Percentiles rank a stretch among this genome's conserved stretches.
phyloP scores from a whole-genome alignment of 805 yeast genomes.

The Soucietia sequanensis region DNA sequence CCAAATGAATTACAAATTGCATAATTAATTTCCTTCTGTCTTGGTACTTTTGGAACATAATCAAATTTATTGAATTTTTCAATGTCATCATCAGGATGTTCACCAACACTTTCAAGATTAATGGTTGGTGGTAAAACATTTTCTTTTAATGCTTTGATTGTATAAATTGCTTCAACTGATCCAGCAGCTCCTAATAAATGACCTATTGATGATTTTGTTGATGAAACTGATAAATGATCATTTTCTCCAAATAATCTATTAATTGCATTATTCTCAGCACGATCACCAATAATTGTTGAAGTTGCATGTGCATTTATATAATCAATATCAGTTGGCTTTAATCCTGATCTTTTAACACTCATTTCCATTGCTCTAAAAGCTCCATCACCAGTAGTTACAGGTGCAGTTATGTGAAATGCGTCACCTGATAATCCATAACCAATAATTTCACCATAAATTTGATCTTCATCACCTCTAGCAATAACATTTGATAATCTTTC shows the following conservation, averaged over 20 bases:
- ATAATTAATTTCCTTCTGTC: conserved; percentile 39
- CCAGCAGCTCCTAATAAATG: conserved; percentile 97
- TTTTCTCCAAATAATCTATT: conserved; percentile 44
- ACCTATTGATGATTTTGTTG: conserved; percentile 91
- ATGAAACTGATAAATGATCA: conserved; percentile 54
- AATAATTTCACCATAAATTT: conserved; percentile 73
- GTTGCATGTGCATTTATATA: conserved; percentile 98
- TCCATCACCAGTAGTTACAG: conserved; percentile 78
- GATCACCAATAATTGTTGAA: conserved; percentile 84
- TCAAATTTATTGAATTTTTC: conserved; percentile 48
- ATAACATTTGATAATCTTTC: conserved; percentile 79
- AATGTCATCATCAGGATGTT: conserved; percentile 43
- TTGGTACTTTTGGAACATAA: conserved; percentile 53
- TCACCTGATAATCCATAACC: conserved; percentile 95
- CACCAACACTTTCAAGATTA: conserved; percentile 59
- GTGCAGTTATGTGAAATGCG: conserved; percentile 91
- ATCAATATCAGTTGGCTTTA: conserved; percentile 51
- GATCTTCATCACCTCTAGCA: conserved; percentile 49
- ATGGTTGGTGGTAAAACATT: conserved; percentile 74
- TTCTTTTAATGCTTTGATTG: conserved; percentile 61
- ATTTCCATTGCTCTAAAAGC: conserved; percentile 78
- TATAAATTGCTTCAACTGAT: conserved; percentile 83
- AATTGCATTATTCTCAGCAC: conserved; percentile 82
- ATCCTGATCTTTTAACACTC: conserved; percentile 58
- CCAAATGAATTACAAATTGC: conserved; percentile 93